Conservation (phyloP, 129 eudicot species). For the Deinandra increscens region DNA sequence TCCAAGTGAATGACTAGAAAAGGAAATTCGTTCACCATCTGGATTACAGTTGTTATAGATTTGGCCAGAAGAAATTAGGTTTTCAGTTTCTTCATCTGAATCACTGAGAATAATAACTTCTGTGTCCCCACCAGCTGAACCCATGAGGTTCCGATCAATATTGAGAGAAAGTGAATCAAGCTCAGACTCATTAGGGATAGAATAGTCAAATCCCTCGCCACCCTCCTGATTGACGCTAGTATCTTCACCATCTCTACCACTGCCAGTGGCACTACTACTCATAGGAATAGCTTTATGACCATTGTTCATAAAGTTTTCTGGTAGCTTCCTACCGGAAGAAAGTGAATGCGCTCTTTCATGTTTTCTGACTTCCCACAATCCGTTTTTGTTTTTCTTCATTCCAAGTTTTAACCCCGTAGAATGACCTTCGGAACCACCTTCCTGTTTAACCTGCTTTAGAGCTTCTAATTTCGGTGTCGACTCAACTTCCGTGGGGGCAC, state of each 20-base stretch:
- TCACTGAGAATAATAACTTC: conserved; percentile 75
- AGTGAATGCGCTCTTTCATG: conserved; percentile 38
- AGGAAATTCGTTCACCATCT: not conserved
- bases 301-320: conserved; percentile 36
- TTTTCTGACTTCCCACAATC: conserved; percentile 68
- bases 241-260: conserved; percentile 83
- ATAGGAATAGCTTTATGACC: conserved; percentile 57
- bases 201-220: conserved; percentile 49
- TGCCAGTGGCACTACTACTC: conserved; percentile 88
- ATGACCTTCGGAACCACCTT: conserved; percentile 64
- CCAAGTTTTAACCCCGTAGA: conserved; percentile 55
- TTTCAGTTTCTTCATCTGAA: conserved; percentile 63
- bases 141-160: conserved; percentile 32
- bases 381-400: conserved; percentile 60
- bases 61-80: conserved; percentile 41
- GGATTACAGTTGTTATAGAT: conserved; percentile 27
- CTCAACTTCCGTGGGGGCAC: conserved; percentile 38
- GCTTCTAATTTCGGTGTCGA: conserved; percentile 49
- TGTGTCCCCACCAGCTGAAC: conserved; percentile 38
- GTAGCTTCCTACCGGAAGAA: conserved; percentile 44
- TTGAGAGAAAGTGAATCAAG: conserved; percentile 61
- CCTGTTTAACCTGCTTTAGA: conserved; percentile 58
- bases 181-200: conserved; percentile 50
- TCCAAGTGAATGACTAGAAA: conserved; percentile 11
- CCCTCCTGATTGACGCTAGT: conserved; percentile 74